These are phyloP conservation scores for Calamus simplicifolius DNA, from an alignment of 176 grass and related monocot genomes.

Conservation along the genomic window DNA sequence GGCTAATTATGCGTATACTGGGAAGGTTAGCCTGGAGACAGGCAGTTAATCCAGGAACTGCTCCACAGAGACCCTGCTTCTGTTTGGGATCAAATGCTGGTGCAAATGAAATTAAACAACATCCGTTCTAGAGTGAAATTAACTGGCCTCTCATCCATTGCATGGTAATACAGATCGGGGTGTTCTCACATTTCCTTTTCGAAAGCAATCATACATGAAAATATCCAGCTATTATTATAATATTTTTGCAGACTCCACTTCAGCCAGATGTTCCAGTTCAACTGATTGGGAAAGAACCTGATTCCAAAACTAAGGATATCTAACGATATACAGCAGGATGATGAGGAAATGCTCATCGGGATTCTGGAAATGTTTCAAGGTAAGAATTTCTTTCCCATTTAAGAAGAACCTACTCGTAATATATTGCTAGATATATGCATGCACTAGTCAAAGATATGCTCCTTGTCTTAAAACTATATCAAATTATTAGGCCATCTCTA, in stretches of 20 bases:
- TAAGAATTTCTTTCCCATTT: slow-evolving; percentile 6
- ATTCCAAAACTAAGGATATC: slow-evolving; percentile 37
- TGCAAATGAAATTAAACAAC: slow-evolving; percentile 91
- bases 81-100: slow-evolving; percentile 70
- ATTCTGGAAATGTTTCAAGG: slow-evolving; percentile 52
- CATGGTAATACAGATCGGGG: slow-evolving; percentile 56
- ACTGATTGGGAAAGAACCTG: slow-evolving; percentile 50
- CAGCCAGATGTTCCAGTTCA: slow-evolving; percentile 67
- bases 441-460: too few relatives aligned
- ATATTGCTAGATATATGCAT: not conserved
- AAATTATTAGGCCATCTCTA: too few relatives aligned
- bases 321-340: slow-evolving; percentile 35
- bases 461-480: too few relatives aligned
- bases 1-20: slow-evolving; percentile 5
- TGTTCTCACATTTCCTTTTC: not conserved
- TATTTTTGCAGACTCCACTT: slow-evolving; percentile 52
- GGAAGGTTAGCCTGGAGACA: slow-evolving; percentile 43
- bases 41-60: slow-evolving; percentile 81
- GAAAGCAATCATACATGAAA: slow-evolving; percentile 1
- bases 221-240: slow-evolving; percentile 3
- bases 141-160: slow-evolving; percentile 91
- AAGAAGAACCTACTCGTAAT: not conserved
- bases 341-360: slow-evolving; percentile 19
- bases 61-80: slow-evolving; percentile 77
- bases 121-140: slow-evolving; percentile 76